Percentiles rank a stretch among this genome's conserved stretches.
Conservation (phyloP, 2,329 filamentous ascomycete species). For the Aspergillus piperis region DNA sequence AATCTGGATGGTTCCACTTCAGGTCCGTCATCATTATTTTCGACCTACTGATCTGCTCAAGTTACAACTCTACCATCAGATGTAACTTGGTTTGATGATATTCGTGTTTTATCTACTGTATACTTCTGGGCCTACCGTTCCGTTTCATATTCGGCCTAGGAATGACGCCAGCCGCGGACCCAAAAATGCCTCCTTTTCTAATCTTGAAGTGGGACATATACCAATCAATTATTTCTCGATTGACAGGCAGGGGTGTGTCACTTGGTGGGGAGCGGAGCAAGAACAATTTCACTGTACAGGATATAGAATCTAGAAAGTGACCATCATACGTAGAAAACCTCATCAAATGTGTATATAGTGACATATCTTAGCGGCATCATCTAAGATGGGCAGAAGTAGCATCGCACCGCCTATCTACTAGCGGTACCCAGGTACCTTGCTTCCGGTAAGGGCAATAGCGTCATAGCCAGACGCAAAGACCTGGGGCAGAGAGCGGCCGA, state of each 20-base stretch:
- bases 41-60: conserved; percentile 4
- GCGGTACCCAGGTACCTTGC: conserved; percentile 10
- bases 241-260: background rate
- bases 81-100: background rate
- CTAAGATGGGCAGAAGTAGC: background rate
- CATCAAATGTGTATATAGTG: background rate
- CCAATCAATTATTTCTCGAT: background rate
- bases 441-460: conserved; percentile 11
- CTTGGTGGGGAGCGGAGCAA: background rate
- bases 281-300: no score
- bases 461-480: background rate
- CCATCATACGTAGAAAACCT: background rate
- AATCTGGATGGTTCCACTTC: conserved; percentile 25
- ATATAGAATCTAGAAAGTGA: background rate
- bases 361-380: conserved; percentile 1
- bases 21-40: conserved; percentile 23
- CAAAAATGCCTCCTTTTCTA: background rate
- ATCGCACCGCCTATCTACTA: background rate
- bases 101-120: background rate
- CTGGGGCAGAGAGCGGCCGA: background rate
- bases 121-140: background rate
- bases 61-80: background rate
- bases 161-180: background rate
- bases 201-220: background rate
- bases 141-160: background rate